phyloP scores from a whole-genome alignment of 139 green algal genomes.

The Dunaliella primolecta region DNA sequence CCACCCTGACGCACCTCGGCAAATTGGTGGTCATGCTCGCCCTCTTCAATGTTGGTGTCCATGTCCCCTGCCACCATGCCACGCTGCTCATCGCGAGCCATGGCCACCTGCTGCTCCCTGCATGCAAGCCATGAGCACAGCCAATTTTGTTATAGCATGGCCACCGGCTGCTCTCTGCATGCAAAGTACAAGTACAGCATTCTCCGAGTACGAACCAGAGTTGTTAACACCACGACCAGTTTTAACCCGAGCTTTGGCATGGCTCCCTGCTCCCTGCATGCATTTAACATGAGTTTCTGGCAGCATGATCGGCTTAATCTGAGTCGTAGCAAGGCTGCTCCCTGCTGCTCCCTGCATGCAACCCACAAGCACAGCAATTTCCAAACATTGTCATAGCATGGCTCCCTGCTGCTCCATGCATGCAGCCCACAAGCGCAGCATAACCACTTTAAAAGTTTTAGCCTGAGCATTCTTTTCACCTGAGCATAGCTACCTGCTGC shows the following conservation, averaged over 20 bases:
- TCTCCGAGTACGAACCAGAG: neutral
- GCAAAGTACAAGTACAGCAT: neutral
- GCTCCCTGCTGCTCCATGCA: too few relatives aligned
- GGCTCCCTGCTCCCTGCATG: neutral
- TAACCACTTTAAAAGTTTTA: too few relatives aligned
- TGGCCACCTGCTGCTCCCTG: constrained; percentile 38
- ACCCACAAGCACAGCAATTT: too few relatives aligned
- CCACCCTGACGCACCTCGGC: constrained; percentile 16
- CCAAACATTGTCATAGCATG: too few relatives aligned
- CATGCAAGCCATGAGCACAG: too few relatives aligned
- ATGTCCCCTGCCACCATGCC: constrained; percentile 49
- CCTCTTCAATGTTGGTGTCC: constrained; percentile 66
- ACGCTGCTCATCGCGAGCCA: constrained; percentile 56
- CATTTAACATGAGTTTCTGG: neutral
- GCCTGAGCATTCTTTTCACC: too few relatives aligned
- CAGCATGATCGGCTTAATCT: too few relatives aligned
- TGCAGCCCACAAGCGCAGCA: too few relatives aligned
- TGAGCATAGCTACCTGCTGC: too few relatives aligned
- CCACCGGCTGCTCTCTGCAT: neutral
- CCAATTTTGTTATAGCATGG: neutral
- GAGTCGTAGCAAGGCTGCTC: too few relatives aligned
- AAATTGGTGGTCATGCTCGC: constrained; percentile 21
- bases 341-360: too few relatives aligned
- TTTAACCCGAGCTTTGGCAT: neutral
- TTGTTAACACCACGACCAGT: neutral